Base-by-base conservation (phyloP, 1,139 yeast genomes). In the Pneumocystis jirovecii region DNA sequence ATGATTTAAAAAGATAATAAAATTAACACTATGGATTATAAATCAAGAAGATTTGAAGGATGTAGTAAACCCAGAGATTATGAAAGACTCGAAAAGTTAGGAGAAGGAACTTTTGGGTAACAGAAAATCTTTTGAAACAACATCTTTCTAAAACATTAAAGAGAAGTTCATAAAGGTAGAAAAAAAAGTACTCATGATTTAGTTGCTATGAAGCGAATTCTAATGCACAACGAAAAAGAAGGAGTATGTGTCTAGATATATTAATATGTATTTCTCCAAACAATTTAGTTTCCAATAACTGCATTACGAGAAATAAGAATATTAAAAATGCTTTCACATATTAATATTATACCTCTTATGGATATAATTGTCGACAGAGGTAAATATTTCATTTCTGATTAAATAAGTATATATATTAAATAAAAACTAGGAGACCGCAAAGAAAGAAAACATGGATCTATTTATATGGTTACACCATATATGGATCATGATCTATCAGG, bases 401-500 rank as follows among this genome's bases (percentile, higher is more conserved):
- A 74, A 72, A 44, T 56, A 60, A 29, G 57, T 75, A 78, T 8
- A 74, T 74, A 59, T 79, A 78, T 65, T 67, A 75, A 45, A 71
- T 76, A 25, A 15, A 10, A 25, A 2, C 76, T 77, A 61, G 79
- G 78, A 61, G 70, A 70, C 25, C 69, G 70, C 40, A 67, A 67
- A 40, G 62, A 71, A 19, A 70, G 73, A 45, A 60, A 76, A 70
- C 70, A 78, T 70, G 74, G 77, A 4, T 69, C 72, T 17, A 89
- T 90, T 71, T 91, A 86, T 75, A 90, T 96, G 77, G 96, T 93
- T 3, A 83, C 93, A 60, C 96, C 97, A 0, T 95, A 91, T 72
- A 90, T 93, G 93, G 85, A 90, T 21, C 87, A 90, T 39, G 99
- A 95, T 76, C 79, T 95, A 69, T 90, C 95, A 3, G 98, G 98